Conservation (phyloP, 2,329 filamentous ascomycete species). For the Didymella pinodella region DNA sequence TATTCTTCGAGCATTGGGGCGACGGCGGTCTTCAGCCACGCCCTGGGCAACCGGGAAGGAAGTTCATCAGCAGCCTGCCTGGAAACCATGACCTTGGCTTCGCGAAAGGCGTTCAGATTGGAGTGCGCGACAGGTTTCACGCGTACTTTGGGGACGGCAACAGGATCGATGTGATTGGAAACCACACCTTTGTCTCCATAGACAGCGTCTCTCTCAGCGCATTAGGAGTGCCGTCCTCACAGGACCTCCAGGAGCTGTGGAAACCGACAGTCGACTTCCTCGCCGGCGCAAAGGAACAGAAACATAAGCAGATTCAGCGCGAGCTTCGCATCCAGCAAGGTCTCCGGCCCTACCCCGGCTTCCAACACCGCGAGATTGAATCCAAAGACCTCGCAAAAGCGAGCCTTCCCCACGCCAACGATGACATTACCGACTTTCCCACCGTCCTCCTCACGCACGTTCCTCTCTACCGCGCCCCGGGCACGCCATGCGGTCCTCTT, state of each 20-base stretch:
- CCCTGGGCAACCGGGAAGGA: constrained; percentile 71
- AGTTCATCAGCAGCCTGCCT: constrained; percentile 83
- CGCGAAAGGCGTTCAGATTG: constrained; percentile 79
- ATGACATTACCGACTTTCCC: constrained; percentile 71
- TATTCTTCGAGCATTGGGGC: constrained; percentile 79
- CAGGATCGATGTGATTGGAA: constrained; percentile 87
- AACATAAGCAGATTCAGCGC: constrained; percentile 72
- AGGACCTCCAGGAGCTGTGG: constrained; percentile 71
- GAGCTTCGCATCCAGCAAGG: constrained; percentile 73
- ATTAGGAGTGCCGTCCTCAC: constrained; percentile 60
- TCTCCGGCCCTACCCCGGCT: constrained; percentile 62
- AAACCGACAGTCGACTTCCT: constrained; percentile 80
- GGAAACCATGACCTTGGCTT: constrained; percentile 97
- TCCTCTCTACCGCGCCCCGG: constrained; percentile 81
- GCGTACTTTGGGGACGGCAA: constrained; percentile 93
- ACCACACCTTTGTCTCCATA: constrained; percentile 93
- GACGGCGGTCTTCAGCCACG: constrained; percentile 63
- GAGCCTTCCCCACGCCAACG: constrained; percentile 46
- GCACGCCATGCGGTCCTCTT: constrained; percentile 85
- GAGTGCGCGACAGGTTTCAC: constrained; percentile 83
- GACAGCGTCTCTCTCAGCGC: constrained; percentile 90
- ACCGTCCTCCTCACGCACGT: constrained; percentile 91
- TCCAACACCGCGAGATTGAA: constrained; percentile 68
- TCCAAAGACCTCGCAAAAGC: constrained; percentile 53
- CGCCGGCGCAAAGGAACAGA: constrained; percentile 68